Evolutionary conservation across 1,284 basidiomycete genomes (phyloP).

Genomic region (Sanghuangporus weigelae): DNA sequence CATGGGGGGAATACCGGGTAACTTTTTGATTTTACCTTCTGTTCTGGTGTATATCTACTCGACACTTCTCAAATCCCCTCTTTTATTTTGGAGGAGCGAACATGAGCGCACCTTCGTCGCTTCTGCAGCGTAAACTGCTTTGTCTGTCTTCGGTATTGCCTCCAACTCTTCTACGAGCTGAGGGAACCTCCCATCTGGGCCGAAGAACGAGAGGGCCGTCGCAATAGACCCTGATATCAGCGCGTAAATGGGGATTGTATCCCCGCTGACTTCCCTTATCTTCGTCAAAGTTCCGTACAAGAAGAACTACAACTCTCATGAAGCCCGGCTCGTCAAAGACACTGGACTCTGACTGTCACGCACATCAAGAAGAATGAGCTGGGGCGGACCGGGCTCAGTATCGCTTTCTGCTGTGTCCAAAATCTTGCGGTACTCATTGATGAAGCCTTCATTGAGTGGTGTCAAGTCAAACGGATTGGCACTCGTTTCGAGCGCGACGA

Average conservation of each 20-base stretch:
- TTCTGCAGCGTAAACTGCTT: not conserved
- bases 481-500: conserved; percentile 1
- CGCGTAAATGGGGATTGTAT: conserved; percentile 9
- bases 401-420: not conserved
- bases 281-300: not conserved
- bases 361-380: conserved; percentile 10
- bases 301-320: not conserved
- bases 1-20: conserved; percentile 10
- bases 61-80: not conserved
- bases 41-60: not conserved
- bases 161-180: conserved; percentile 7
- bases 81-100: not conserved
- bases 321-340: not conserved
- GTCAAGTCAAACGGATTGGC: not conserved
- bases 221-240: not conserved
- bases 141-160: not conserved
- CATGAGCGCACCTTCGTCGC: not conserved
- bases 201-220: not conserved
- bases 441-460: not conserved
- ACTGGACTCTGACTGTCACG: not conserved
- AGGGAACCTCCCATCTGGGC: not conserved
- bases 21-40: not conserved
- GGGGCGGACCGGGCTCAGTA: not conserved
- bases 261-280: not conserved
- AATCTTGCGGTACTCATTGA: not conserved